A percentile compares a stretch with the other conserved stretches of the same genome.
Conservation (phyloP, 2,329 filamentous ascomycete genomes). For the Neospermospora avenae region DNA sequence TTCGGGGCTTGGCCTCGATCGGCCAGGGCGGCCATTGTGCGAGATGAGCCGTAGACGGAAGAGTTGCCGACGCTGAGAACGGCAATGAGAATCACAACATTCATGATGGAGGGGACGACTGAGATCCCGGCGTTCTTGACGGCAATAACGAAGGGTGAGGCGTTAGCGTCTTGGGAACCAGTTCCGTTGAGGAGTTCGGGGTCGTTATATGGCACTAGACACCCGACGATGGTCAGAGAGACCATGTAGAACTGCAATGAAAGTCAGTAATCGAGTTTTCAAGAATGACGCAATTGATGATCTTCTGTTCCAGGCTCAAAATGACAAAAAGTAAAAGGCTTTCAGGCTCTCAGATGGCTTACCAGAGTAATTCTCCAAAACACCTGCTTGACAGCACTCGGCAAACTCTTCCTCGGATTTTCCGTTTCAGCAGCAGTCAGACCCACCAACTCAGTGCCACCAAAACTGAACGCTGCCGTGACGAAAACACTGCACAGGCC, state of each 20-base stretch:
- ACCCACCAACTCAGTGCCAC: slow-evolving; percentile 71
- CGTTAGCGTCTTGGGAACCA: slow-evolving; percentile 33
- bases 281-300: too few relatives aligned
- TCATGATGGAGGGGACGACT: slow-evolving; percentile 54
- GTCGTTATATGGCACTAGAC: slow-evolving; percentile 42
- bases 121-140: slow-evolving; percentile 47
- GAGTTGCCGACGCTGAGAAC: slow-evolving; percentile 44
- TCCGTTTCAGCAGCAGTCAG: slow-evolving; percentile 73
- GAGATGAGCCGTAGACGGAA: slow-evolving; percentile 7
- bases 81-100: slow-evolving; percentile 53
- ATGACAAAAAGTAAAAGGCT: too few relatives aligned
- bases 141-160: slow-evolving; percentile 55
- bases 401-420: slow-evolving; percentile 74
- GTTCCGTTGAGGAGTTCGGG: slow-evolving; percentile 38
- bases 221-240: slow-evolving; percentile 52
- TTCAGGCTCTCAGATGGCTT: too few relatives aligned
- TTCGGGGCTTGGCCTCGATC: slow-evolving; percentile 4
- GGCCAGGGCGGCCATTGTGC: slow-evolving; percentile 8
- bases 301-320: too few relatives aligned
- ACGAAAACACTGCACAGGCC: slow-evolving; percentile 74
- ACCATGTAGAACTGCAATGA: slow-evolving; percentile 78
- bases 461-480: slow-evolving; percentile 71
- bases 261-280: too few relatives aligned
- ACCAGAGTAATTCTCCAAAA: slow-evolving; percentile 61
- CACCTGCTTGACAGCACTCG: slow-evolving; percentile 84